Percentiles rank a stretch among this genome's conserved stretches.
phyloP scores from a whole-genome alignment of 179 eudicot species.

The Patellifolia procumbens region DNA sequence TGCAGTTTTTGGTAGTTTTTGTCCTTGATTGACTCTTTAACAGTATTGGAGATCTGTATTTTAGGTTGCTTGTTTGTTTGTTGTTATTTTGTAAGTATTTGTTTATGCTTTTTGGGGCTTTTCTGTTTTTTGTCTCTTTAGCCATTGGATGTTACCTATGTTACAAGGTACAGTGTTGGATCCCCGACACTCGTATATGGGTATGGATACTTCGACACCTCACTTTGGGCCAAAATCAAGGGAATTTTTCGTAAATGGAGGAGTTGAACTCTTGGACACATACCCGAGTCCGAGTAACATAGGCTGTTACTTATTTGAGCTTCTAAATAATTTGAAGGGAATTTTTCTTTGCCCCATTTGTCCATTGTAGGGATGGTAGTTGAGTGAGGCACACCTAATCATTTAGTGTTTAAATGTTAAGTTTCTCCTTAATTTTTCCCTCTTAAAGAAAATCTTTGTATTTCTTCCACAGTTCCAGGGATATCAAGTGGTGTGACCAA shows the following conservation, averaged over 20 bases:
- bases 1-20: constrained; percentile 8
- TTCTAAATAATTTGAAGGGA: constrained; percentile 9
- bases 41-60: constrained; percentile 17
- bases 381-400: constrained; percentile 11
- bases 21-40: not conserved
- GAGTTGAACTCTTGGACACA: too few relatives aligned
- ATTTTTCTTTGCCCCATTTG: constrained; percentile 8
- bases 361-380: not conserved
- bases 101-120: constrained; percentile 8
- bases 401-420: not conserved
- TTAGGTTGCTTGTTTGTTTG: constrained; percentile 20
- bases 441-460: not conserved
- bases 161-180: too few relatives aligned
- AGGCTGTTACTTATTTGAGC: not conserved
- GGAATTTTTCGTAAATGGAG: too few relatives aligned
- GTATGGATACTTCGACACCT: too few relatives aligned
- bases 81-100: constrained; percentile 14
- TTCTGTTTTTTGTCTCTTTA: too few relatives aligned
- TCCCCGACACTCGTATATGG: too few relatives aligned
- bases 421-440: not conserved
- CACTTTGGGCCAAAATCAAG: too few relatives aligned
- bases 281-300: too few relatives aligned
- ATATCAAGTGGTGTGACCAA: not conserved
- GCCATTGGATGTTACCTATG: not conserved
- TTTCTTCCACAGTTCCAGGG: not conserved